Evolutionary conservation across 768 basidiomycete species (phyloP).

Genomic region (Pulveroboletus ravenelii): DNA sequence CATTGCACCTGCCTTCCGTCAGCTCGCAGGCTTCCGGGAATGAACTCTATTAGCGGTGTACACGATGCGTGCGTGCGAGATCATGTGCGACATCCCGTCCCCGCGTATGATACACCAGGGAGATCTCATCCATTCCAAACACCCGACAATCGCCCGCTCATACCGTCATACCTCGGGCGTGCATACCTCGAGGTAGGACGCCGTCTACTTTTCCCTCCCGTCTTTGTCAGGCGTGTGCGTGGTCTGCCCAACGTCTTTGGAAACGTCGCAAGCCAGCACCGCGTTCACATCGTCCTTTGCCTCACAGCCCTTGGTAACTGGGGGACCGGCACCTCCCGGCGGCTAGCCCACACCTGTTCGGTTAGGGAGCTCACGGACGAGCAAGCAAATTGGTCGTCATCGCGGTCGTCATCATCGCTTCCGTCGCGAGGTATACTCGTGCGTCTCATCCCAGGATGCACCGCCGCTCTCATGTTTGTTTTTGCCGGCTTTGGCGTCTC

Average conservation of each 20-base stretch:
- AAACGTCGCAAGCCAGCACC: too few relatives aligned
- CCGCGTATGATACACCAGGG: too few relatives aligned
- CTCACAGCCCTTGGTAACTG: neutral
- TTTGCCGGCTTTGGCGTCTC: neutral
- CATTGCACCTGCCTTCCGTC: too few relatives aligned
- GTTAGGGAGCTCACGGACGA: neutral
- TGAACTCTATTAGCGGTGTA: neutral
- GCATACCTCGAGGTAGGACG: constrained; percentile 13
- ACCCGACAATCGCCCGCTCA: neutral
- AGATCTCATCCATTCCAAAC: neutral
- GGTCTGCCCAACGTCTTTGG: neutral
- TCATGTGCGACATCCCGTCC: neutral
- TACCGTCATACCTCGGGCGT: neutral
- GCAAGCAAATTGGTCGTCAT: neutral
- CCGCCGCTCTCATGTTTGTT: neutral
- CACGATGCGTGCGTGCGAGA: neutral
- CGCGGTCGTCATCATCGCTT: neutral
- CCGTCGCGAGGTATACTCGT: neutral
- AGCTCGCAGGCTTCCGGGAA: too few relatives aligned
- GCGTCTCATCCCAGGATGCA: neutral
- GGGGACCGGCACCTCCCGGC: too few relatives aligned
- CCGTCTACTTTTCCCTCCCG: too few relatives aligned
- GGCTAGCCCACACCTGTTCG: neutral
- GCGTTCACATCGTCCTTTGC: neutral
- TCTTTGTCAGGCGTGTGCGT: neutral